Evolutionary conservation across 306 rosid species (phyloP).

Genomic region (Begonia peltatifolia): DNA sequence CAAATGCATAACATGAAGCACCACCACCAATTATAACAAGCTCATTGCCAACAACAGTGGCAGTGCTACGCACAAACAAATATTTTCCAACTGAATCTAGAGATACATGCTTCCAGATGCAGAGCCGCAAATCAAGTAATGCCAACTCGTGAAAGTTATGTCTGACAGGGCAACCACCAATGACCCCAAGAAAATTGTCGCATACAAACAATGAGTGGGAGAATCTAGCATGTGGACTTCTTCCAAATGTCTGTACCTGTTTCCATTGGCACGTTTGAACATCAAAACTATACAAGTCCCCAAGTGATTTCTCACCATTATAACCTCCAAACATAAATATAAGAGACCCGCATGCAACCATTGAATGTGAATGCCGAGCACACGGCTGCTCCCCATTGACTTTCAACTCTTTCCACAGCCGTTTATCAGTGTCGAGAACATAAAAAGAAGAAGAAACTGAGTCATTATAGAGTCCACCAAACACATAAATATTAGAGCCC

Average conservation of each 20-base stretch:
- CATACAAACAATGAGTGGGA: conserved; percentile 80
- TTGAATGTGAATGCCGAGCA: conserved; percentile 86
- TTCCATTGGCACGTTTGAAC: conserved; percentile 50
- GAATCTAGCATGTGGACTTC: conserved; percentile 78
- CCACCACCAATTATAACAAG: conserved; percentile 85
- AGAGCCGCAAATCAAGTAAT: conserved; percentile 54
- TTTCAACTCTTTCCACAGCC: conserved; percentile 51
- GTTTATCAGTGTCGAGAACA: conserved; percentile 40
- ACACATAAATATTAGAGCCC: conserved; percentile 66
- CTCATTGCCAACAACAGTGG: conserved; percentile 49
- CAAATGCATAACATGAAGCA: conserved; percentile 91
- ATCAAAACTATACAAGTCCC: conserved; percentile 69
- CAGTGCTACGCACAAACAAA: conserved; percentile 84
- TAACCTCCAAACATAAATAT: conserved; percentile 73
- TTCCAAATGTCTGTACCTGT: conserved; percentile 50
- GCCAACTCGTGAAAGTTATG: conserved; percentile 66
- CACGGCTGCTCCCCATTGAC: conserved; percentile 53
- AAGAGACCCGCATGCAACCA: conserved; percentile 59
- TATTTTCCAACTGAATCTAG: conserved; percentile 48
- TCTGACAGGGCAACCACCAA: conserved; percentile 87
- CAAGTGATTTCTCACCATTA: conserved; percentile 68
- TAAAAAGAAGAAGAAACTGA: conserved; percentile 49
- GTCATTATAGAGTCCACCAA: conserved; percentile 80
- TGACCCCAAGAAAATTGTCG: conserved; percentile 53
- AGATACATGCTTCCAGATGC: conserved; percentile 50